phyloP scores from a whole-genome alignment of 2,329 filamentous ascomycete genomes.

The Xylaria hypoxylon region DNA sequence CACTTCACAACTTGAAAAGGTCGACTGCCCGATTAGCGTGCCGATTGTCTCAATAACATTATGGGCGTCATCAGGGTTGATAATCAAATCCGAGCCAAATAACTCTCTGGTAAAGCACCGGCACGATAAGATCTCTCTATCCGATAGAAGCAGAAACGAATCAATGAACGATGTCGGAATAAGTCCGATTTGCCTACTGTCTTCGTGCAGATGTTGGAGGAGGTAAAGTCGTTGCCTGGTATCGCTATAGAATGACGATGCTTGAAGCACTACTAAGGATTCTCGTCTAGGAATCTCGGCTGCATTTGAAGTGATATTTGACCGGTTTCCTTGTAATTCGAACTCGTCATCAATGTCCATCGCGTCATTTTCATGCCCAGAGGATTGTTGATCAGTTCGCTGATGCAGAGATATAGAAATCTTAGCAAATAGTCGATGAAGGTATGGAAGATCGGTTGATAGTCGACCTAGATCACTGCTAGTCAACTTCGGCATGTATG shows the following conservation, averaged over 20 bases:
- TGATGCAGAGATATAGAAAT: slow-evolving; percentile 54
- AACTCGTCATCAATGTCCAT: slow-evolving; percentile 70
- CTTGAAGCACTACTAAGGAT: slow-evolving; percentile 56
- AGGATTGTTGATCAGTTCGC: slow-evolving; percentile 50
- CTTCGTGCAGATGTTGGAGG: slow-evolving; percentile 57
- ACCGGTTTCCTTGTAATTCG: slow-evolving; percentile 68
- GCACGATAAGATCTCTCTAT: slow-evolving; percentile 67
- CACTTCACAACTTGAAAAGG: slow-evolving; percentile 79
- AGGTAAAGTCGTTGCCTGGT: slow-evolving; percentile 60
- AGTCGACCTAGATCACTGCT: slow-evolving; percentile 55
- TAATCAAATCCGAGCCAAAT: slow-evolving; percentile 64
- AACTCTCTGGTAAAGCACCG: slow-evolving; percentile 63
- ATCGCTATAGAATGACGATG: slow-evolving; percentile 61
- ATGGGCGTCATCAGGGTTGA: slow-evolving; percentile 60
- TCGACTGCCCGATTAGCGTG: slow-evolving; percentile 64
- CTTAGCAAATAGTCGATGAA: slow-evolving; percentile 59
- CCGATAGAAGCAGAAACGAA: slow-evolving; percentile 60
- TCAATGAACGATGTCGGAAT: slow-evolving; percentile 65
- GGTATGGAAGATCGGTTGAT: slow-evolving; percentile 53
- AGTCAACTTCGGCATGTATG: slow-evolving; percentile 60
- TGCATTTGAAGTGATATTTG: slow-evolving; percentile 52
- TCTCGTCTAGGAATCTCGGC: slow-evolving; percentile 61
- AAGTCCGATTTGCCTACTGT: slow-evolving; percentile 60
- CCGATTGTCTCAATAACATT: slow-evolving; percentile 64
- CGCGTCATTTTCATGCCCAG: slow-evolving; percentile 41